Evolutionary conservation across 805 yeast species (phyloP), one percentile per base, ranked within the genome.

Genomic region (Wickerhamiella musiphila): DNA sequence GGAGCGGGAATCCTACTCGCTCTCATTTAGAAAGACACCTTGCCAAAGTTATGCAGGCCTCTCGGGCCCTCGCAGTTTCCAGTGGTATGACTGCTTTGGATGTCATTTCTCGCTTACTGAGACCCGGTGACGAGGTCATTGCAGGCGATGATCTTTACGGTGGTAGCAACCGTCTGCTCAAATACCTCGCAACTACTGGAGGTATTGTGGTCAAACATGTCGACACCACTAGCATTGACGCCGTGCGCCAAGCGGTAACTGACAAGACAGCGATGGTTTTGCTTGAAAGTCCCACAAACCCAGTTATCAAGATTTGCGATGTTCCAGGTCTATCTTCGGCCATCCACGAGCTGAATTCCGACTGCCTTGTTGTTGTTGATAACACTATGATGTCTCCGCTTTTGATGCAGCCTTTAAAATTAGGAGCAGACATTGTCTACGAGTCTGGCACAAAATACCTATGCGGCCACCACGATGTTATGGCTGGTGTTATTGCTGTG

Each of bases 331-430:
- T 83, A 37, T 58, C 83, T 12, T 58, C 59, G 23, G 61, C 68
- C 39, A 83, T 84, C 28, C 90, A 81, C 49, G 51, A 56, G 26
- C 61, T 65, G 26, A 75, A 65, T 48, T 82, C 92, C 12, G 65
- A 73, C 23, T 51, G 75, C 31, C 73, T 81, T 25, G 90, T 82
- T 15, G 93, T 81, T 10, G 84, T 84, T 39, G 95, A 84, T 57
- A 84, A 86, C 62, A 86, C 95, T 37, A 84, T 84, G 96, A 77
- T 84, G 92, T 74, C 93, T 18, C 95, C 95, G 9, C 55, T 84
- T 39, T 63, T 75, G 47, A 73, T 79, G 73, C 65, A 75, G 16
- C 95, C 96, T 4, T 62, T 84, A 42, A 81, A 78, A 44, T 66
- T 78, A 43, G 92, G 90, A 6, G 86, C 73, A 23, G 95, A 84